These are phyloP conservation scores for Rheum nobile DNA, from an alignment of 148 eudicot genomes.

Conservation along the genomic window DNA sequence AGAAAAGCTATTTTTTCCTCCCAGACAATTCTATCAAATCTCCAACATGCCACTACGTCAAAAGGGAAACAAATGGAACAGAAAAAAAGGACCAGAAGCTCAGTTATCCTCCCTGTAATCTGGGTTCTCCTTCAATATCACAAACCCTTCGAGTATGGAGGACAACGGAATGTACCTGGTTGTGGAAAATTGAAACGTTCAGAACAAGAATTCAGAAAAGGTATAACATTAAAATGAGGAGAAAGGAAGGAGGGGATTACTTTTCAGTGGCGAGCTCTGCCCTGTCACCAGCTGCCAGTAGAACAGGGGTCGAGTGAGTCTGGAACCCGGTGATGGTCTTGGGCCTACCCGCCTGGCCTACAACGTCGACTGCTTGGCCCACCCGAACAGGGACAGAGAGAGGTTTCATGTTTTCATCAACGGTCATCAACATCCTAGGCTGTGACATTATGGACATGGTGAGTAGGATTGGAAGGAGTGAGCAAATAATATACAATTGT, in stretches of 20 bases:
- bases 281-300: slow-evolving; percentile 84
- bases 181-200: background rate
- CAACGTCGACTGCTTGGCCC: slow-evolving; percentile 96
- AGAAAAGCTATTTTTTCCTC: background rate
- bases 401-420: slow-evolving; percentile 89
- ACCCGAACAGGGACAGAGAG: slow-evolving; percentile 95
- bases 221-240: background rate
- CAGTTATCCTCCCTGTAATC: slow-evolving; percentile 62
- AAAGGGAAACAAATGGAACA: background rate
- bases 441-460: slow-evolving; percentile 16
- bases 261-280: slow-evolving; percentile 98
- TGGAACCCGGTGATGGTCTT: slow-evolving; percentile 96
- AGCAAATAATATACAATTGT: background rate
- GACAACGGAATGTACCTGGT: slow-evolving; percentile 83
- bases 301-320: slow-evolving; percentile 90
- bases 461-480: background rate
- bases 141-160: slow-evolving; percentile 84
- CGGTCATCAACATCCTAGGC: slow-evolving; percentile 93
- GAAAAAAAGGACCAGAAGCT: background rate
- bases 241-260: slow-evolving; percentile 20
- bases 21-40: background rate
- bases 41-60: background rate
- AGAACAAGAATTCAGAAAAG: background rate
- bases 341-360: slow-evolving; percentile 92
- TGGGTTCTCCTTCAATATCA: slow-evolving; percentile 87